Percentiles rank a stretch among this genome's conserved stretches.
Evolutionary conservation across 495 filamentous ascomycete genomes (phyloP).

Genomic region (Neurospora africana): DNA sequence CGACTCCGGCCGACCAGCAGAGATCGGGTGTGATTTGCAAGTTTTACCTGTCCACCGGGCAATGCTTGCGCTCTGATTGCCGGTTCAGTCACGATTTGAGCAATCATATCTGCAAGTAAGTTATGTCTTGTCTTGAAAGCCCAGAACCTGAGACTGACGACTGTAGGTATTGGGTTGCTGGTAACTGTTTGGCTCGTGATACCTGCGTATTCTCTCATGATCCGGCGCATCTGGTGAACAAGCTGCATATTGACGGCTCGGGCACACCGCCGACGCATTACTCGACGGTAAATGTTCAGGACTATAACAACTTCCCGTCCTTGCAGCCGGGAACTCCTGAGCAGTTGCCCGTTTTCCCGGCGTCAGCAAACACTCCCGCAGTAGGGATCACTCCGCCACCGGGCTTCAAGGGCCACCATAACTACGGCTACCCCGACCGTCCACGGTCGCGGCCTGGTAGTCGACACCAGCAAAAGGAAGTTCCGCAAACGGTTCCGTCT

Average conservation of each 20-base stretch:
- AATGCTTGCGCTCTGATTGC: conserved; percentile 90
- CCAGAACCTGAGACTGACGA: conserved; percentile 16
- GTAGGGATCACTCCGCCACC: conserved; percentile 49
- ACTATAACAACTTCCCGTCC: conserved; percentile 83
- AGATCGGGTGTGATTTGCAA: conserved; percentile 86
- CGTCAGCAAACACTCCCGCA: conserved; percentile 40
- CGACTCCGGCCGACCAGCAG: conserved; percentile 59
- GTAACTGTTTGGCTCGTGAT: conserved; percentile 88
- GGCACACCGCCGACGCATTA: conserved; percentile 47
- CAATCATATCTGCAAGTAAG: conserved; percentile 96
- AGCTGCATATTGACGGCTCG: conserved; percentile 52
- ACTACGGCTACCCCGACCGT: conserved; percentile 40
- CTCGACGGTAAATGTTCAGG: conserved; percentile 70
- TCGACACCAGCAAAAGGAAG: conserved; percentile 65
- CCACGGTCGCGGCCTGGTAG: conserved; percentile 80
- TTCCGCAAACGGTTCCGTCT: conserved; percentile 57
- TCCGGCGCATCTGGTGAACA: conserved; percentile 66
- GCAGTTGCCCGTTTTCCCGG: conserved; percentile 43
- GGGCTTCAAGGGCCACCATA: conserved; percentile 45
- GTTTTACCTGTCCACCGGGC: conserved; percentile 85
- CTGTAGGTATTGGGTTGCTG: conserved; percentile 85
- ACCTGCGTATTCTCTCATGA: conserved; percentile 98
- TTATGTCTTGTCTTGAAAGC: conserved; percentile 14
- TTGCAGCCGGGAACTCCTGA: conserved; percentile 55
- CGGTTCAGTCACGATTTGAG: conserved; percentile 94